These are phyloP conservation scores for Pseudocercospora cruenta DNA, from an alignment of 2,329 filamentous ascomycete genomes.

Conservation along the genomic window DNA sequence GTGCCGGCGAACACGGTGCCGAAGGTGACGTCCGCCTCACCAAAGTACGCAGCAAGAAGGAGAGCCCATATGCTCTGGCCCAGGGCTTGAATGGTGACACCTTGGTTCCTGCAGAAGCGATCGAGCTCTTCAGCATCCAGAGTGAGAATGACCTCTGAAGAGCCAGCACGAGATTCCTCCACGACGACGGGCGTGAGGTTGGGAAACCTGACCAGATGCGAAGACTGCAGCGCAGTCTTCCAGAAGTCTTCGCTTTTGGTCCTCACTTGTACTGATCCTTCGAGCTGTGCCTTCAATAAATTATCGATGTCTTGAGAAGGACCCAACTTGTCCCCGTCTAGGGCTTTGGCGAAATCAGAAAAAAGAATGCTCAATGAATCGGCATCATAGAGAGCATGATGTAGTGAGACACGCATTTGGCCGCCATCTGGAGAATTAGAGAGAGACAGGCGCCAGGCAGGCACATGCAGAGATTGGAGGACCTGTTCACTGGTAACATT, in stretches of 20 bases:
- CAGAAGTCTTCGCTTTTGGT: constrained; percentile 58
- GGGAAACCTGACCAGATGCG: constrained; percentile 70
- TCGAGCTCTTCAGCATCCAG: constrained; percentile 56
- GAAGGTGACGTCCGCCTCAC: constrained; percentile 74
- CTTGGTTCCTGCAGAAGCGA: constrained; percentile 56
- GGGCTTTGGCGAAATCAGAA: constrained; percentile 56
- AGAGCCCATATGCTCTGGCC: constrained; percentile 79
- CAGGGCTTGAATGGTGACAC: constrained; percentile 75
- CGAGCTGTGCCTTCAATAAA: constrained; percentile 48
- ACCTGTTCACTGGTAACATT: constrained; percentile 33
- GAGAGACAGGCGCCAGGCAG: constrained; percentile 67
- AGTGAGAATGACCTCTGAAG: constrained; percentile 44
- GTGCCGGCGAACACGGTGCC: constrained; percentile 81
- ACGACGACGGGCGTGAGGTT: constrained; percentile 67
- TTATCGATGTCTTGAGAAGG: constrained; percentile 43
- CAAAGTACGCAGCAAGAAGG: constrained; percentile 74
- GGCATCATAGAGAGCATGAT: constrained; percentile 88
- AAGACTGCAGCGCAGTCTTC: constrained; percentile 50
- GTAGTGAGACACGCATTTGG: constrained; percentile 59
- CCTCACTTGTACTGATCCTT: constrained; percentile 12
- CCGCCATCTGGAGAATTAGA: constrained; percentile 34
- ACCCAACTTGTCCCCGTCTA: constrained; percentile 34
- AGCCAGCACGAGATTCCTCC: constrained; percentile 40
- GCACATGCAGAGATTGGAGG: constrained; percentile 53
- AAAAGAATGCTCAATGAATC: constrained; percentile 70